Evolutionary conservation across 495 filamentous ascomycete genomes (phyloP).

Genomic region (Xanthoparmelia taractica): DNA sequence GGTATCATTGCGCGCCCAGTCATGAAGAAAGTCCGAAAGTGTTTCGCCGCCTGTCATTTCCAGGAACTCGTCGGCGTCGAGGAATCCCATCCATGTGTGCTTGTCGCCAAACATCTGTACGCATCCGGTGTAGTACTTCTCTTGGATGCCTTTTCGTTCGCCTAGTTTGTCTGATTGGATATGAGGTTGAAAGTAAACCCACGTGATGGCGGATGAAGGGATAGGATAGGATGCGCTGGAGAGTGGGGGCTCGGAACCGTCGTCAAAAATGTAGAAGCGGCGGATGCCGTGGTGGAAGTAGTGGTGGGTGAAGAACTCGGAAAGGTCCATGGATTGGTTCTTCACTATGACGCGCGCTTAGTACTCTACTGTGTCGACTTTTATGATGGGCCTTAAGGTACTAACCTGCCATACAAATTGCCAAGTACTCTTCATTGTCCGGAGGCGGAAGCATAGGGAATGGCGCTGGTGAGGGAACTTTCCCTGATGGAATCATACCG

Average conservation of each 20-base stretch:
- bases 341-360: background rate
- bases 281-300: conserved; percentile 23
- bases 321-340: background rate
- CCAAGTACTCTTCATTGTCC: conserved; percentile 24
- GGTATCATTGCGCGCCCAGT: background rate
- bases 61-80: conserved; percentile 11
- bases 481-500: background rate
- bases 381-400: background rate
- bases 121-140: conserved; percentile 10
- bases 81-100: conserved; percentile 15
- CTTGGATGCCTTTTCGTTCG: conserved; percentile 1
- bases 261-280: conserved; percentile 29
- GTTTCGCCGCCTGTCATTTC: conserved; percentile 10
- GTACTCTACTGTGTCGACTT: background rate
- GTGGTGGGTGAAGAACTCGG: background rate
- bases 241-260: conserved; percentile 24
- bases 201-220: conserved; percentile 9
- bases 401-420: conserved; percentile 18
- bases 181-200: conserved; percentile 10
- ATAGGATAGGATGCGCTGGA: conserved; percentile 15
- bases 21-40: conserved; percentile 7
- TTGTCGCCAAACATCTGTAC: background rate
- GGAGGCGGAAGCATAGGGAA: conserved; percentile 8
- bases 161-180: background rate
- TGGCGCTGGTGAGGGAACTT: background rate